Conservation (phyloP, 441 rosid species). For the Lepidium campestre region DNA sequence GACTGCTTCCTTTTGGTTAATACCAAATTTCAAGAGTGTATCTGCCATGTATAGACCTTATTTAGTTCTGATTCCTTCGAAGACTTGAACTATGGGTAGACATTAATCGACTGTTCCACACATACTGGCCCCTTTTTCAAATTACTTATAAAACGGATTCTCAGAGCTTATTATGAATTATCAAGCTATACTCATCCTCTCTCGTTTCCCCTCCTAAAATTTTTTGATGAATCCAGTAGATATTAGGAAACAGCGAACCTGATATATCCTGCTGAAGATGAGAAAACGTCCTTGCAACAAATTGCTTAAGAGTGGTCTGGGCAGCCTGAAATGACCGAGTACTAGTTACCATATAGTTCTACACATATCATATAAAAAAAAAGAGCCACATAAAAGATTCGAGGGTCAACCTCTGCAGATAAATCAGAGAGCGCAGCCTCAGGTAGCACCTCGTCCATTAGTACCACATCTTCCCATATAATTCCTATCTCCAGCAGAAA, state of each 20-base stretch:
- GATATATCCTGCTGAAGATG: constrained; percentile 74
- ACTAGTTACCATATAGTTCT: constrained; percentile 22
- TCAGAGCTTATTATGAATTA: constrained; percentile 1
- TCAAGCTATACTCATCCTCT: constrained; percentile 10
- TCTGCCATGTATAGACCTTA: constrained; percentile 42
- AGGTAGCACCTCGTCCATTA: constrained; percentile 75
- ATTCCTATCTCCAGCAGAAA: constrained; percentile 47
- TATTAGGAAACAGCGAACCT: constrained; percentile 45
- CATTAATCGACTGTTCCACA: constrained; percentile 2
- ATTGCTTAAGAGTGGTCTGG: constrained; percentile 61
- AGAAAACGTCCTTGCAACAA: constrained; percentile 52
- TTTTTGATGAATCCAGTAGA: not conserved
- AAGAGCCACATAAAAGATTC: not conserved
- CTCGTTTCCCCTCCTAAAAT: not conserved
- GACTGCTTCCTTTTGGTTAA: constrained; percentile 52
- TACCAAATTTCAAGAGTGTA: constrained; percentile 46
- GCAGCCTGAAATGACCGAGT: constrained; percentile 69
- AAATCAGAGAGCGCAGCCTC: constrained; percentile 76
- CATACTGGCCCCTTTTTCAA: not conserved
- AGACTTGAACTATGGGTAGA: not conserved
- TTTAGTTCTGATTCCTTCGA: constrained; percentile 9
- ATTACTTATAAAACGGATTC: constrained; percentile 5
- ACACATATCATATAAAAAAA: constrained; percentile 8
- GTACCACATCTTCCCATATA: constrained; percentile 82
- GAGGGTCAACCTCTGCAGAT: constrained; percentile 57